These are phyloP conservation scores for Bondarzewia mesenterica DNA, from an alignment of 1,284 basidiomycete genomes.

Conservation along the genomic window DNA sequence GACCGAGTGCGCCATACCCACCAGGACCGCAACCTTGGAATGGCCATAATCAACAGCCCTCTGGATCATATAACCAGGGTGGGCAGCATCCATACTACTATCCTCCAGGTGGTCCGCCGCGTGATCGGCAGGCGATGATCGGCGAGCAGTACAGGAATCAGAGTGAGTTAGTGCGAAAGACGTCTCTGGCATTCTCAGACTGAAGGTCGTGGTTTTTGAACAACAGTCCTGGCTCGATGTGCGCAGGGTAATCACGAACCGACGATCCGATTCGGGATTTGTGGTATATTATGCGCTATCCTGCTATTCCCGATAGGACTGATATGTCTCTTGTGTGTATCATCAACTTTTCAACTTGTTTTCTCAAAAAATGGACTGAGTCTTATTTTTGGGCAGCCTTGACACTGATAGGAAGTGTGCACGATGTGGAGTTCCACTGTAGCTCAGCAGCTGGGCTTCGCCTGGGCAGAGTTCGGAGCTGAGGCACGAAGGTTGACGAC, in stretches of 20 bases:
- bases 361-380: not conserved
- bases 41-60: no score
- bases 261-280: slow-evolving; percentile 28
- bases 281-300: slow-evolving; percentile 33
- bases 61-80: no score
- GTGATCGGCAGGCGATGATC: not conserved
- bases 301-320: slow-evolving; percentile 32
- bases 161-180: no score
- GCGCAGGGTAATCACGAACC: slow-evolving; percentile 29
- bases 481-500: no score
- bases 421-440: slow-evolving; percentile 23
- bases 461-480: no score
- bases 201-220: not conserved
- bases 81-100: no score
- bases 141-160: slow-evolving; percentile 12
- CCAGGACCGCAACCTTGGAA: not conserved
- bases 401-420: slow-evolving; percentile 29
- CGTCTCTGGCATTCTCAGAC: no score
- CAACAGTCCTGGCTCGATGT: slow-evolving; percentile 25
- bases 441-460: slow-evolving; percentile 9
- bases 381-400: slow-evolving; percentile 20
- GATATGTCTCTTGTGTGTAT: slow-evolving; percentile 26
- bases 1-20: not conserved
- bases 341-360: not conserved
- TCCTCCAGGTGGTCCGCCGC: not conserved